These are phyloP conservation scores for Flagelloscypha sp. DNA, from an alignment of 768 basidiomycete genomes.

Conservation along the genomic window DNA sequence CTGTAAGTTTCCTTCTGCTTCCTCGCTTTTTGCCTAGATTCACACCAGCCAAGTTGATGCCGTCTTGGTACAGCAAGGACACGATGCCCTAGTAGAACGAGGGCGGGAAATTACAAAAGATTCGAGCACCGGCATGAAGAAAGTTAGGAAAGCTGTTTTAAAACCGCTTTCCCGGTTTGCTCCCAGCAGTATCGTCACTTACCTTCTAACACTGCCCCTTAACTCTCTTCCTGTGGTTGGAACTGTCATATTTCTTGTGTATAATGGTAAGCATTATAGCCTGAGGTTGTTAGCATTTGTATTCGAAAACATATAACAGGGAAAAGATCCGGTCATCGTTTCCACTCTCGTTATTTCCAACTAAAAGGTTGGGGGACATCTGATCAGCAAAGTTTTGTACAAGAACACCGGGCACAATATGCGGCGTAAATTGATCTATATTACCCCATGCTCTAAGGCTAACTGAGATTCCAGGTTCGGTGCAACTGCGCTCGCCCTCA, in stretches of 20 bases:
- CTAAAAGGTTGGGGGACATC: slow-evolving; percentile 45
- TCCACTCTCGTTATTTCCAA: slow-evolving; percentile 63
- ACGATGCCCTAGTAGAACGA: slow-evolving; percentile 22
- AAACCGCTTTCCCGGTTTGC: slow-evolving; percentile 39
- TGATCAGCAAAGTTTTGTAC: slow-evolving; percentile 37
- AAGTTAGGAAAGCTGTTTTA: slow-evolving; percentile 40
- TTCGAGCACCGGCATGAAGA: slow-evolving; percentile 30
- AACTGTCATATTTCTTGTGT: slow-evolving; percentile 51
- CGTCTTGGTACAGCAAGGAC: slow-evolving; percentile 26
- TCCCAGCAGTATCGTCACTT: slow-evolving; percentile 41
- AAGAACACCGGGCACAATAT: slow-evolving; percentile 48
- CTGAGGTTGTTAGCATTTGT: background rate
- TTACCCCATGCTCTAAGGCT: background rate
- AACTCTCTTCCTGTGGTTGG: slow-evolving; percentile 63
- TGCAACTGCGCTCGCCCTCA: slow-evolving; percentile 46
- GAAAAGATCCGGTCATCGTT: slow-evolving; percentile 41
- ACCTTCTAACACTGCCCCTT: slow-evolving; percentile 56
- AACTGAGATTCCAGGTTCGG: slow-evolving; percentile 38
- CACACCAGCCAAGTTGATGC: slow-evolving; percentile 23
- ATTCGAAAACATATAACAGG: slow-evolving; percentile 17
- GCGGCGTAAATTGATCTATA: slow-evolving; percentile 40
- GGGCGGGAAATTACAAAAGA: slow-evolving; percentile 24
- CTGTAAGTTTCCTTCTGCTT: slow-evolving; percentile 26
- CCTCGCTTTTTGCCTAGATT: slow-evolving; percentile 1
- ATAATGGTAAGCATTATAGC: slow-evolving; percentile 30